phyloP scores from a whole-genome alignment of 2,329 filamentous ascomycete genomes.

The Karstenula rhodostoma region DNA sequence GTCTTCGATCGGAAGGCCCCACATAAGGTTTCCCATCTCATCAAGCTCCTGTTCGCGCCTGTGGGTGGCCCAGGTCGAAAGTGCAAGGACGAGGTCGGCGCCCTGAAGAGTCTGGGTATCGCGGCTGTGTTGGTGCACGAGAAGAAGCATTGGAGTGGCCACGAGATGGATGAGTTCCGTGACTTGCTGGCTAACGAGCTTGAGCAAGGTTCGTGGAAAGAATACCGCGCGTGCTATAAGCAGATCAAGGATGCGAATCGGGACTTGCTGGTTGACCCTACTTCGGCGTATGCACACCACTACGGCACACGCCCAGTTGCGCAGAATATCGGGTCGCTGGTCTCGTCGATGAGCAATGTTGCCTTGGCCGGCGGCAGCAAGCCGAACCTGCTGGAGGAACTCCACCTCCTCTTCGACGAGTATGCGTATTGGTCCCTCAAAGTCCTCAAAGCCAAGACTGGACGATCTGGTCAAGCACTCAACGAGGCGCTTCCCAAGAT shows the following conservation, averaged over 20 bases:
- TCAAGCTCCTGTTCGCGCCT: slow-evolving; percentile 2
- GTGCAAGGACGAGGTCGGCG: slow-evolving; percentile 3
- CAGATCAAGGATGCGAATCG: slow-evolving; percentile 5
- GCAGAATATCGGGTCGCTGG: not conserved
- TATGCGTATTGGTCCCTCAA: not conserved
- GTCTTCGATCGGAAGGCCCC: not conserved
- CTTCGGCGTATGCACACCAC: not conserved
- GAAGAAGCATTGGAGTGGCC: not conserved
- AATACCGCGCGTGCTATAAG: slow-evolving; percentile 6
- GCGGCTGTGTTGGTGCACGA: slow-evolving; percentile 9
- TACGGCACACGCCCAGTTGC: not conserved
- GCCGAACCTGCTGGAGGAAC: not conserved
- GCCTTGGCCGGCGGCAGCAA: not conserved
- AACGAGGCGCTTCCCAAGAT: not conserved
- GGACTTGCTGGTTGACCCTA: not conserved
- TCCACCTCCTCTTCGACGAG: slow-evolving; percentile 5
- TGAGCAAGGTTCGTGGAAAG: not conserved
- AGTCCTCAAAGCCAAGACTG: not conserved
- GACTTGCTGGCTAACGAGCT: slow-evolving; percentile 1
- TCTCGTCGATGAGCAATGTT: not conserved
- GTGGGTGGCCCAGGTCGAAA: not conserved
- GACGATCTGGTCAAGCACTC: not conserved
- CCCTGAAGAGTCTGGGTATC: not conserved
- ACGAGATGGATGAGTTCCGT: not conserved
- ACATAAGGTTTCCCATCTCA: not conserved